Evolutionary conservation across 2,329 filamentous ascomycete genomes (phyloP).

Genomic region (Trichoderma simmonsii): DNA sequence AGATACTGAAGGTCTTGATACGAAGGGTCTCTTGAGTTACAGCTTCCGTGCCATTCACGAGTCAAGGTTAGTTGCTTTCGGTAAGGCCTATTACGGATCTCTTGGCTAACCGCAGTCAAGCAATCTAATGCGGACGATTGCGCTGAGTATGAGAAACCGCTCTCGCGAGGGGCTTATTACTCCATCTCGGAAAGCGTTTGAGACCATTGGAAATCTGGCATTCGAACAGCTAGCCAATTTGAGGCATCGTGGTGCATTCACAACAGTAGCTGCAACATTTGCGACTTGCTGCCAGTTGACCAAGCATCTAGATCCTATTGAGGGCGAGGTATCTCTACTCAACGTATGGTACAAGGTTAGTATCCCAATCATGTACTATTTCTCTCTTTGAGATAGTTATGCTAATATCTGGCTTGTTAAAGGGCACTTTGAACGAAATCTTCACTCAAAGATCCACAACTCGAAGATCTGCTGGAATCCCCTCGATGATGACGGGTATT

Average conservation of each 20-base stretch:
- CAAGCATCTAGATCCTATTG: slow-evolving; percentile 42
- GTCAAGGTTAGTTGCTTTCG: slow-evolving; percentile 60
- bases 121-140: slow-evolving; percentile 64
- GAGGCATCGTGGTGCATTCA: slow-evolving; percentile 88
- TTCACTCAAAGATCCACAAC: slow-evolving; percentile 77
- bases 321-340: slow-evolving; percentile 47
- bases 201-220: slow-evolving; percentile 66
- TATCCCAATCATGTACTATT: slow-evolving; percentile 28
- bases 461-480: slow-evolving; percentile 85
- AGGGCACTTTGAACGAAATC: slow-evolving; percentile 68
- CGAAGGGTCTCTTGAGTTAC: slow-evolving; percentile 89
- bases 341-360: slow-evolving; percentile 64
- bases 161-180: slow-evolving; percentile 43
- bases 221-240: slow-evolving; percentile 81
- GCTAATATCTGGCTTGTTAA: not conserved
- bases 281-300: slow-evolving; percentile 69
- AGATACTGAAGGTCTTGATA: slow-evolving; percentile 67
- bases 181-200: slow-evolving; percentile 55
- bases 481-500: slow-evolving; percentile 79
- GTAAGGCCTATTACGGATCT: not conserved
- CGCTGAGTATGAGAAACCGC: slow-evolving; percentile 51
- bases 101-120: slow-evolving; percentile 41
- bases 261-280: slow-evolving; percentile 87
- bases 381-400: not conserved
- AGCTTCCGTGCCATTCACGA: slow-evolving; percentile 95